phyloP scores from a whole-genome alignment of 495 filamentous ascomycete species.

The Stereocaulon alpinum region DNA sequence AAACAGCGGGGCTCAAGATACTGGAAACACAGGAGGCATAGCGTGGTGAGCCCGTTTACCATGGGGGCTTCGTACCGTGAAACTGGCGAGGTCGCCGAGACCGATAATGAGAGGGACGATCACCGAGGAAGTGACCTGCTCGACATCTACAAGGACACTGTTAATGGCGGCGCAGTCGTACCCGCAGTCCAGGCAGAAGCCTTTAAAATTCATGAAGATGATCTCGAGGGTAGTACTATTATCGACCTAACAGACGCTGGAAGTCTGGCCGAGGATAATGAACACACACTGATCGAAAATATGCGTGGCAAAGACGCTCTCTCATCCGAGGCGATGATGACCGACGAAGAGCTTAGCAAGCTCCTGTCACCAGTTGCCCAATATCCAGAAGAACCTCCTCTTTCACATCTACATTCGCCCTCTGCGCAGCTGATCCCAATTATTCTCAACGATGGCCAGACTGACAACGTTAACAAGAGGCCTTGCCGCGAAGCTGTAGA shows the following conservation, averaged over 20 bases:
- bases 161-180: not conserved
- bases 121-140: not conserved
- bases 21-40: conserved; percentile 7
- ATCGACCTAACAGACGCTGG: not conserved
- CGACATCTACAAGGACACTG: not conserved
- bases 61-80: not conserved
- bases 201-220: not conserved
- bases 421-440: not conserved
- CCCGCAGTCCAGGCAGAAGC: not conserved
- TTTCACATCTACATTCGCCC: not conserved
- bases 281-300: conserved; percentile 1
- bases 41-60: not conserved
- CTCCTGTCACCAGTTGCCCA: not conserved
- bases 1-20: conserved; percentile 1
- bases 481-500: not conserved
- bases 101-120: not conserved
- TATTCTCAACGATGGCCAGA: not conserved
- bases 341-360: not conserved
- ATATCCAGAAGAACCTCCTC: not conserved
- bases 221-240: not conserved
- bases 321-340: not conserved
- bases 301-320: conserved; percentile 1
- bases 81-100: not conserved
- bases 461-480: too few species aligned
- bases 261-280: not conserved